Conservation (phyloP, 345 rosid genomes). For the Dovyalis caffra region DNA sequence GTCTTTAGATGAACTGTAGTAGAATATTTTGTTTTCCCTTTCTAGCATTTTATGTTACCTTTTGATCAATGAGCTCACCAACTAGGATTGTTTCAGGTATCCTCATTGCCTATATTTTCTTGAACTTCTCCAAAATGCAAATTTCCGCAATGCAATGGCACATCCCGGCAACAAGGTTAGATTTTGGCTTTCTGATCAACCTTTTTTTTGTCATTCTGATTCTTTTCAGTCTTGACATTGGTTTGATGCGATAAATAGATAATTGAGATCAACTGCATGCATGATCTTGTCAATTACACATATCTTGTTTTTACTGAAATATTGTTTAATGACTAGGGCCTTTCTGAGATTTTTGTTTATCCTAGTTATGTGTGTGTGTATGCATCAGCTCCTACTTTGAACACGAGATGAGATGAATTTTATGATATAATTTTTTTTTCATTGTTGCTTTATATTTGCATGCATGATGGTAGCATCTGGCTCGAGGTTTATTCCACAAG, state of each 20-base stretch:
- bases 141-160: slow-evolving; percentile 93
- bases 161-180: slow-evolving; percentile 93
- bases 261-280: background rate
- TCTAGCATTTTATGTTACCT: background rate
- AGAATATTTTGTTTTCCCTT: background rate
- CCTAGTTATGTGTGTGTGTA: background rate
- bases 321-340: background rate
- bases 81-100: slow-evolving; percentile 61
- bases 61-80: slow-evolving; percentile 20
- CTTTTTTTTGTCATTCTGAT: slow-evolving; percentile 10
- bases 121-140: slow-evolving; percentile 92
- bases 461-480: background rate
- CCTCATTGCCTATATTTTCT: slow-evolving; percentile 94
- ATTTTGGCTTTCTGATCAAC: slow-evolving; percentile 4
- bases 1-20: background rate
- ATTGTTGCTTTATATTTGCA: background rate
- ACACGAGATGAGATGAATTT: background rate
- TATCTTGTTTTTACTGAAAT: background rate
- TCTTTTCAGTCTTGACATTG: background rate
- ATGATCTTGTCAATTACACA: background rate
- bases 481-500: background rate
- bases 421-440: background rate
- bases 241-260: background rate
- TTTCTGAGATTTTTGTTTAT: background rate
- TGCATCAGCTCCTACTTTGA: background rate